These are phyloP conservation scores for Fusarium setosum DNA, from an alignment of 2,329 filamentous ascomycete species.

Conservation along the genomic window DNA sequence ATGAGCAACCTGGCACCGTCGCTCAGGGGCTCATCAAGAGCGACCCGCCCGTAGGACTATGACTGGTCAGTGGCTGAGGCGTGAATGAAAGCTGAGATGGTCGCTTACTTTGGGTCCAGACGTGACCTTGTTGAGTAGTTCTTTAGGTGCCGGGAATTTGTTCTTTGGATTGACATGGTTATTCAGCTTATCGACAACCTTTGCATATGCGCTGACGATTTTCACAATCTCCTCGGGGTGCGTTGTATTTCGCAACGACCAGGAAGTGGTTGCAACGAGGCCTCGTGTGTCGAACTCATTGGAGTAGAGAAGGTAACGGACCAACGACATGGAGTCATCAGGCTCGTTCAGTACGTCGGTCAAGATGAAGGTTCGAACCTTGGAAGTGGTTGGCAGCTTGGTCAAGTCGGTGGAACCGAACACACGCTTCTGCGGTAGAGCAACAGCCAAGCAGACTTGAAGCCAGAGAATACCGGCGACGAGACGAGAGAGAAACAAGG, in stretches of 20 bases:
- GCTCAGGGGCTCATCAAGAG: conserved; percentile 6
- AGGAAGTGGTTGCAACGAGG: conserved; percentile 4
- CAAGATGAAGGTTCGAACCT: conserved; percentile 5
- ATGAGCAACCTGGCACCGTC: neutral
- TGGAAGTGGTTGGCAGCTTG: no score
- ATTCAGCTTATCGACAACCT: conserved; percentile 15
- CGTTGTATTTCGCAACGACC: conserved; percentile 8
- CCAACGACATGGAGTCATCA: conserved; percentile 15
- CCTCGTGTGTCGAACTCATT: conserved; percentile 14
- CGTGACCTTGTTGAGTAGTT: neutral
- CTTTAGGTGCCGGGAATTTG: neutral
- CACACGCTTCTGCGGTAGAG: no score
- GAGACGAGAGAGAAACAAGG: no score
- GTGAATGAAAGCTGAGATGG: fast-evolving
- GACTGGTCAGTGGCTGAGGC: neutral
- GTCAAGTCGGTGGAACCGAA: no score
- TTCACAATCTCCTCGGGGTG: conserved; percentile 9
- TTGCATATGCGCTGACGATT: neutral
- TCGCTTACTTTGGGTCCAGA: neutral
- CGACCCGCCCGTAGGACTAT: conserved; percentile 13
- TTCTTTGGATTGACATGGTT: conserved; percentile 13
- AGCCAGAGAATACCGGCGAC: no score
- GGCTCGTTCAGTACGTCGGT: conserved; percentile 16
- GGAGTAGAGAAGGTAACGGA: conserved; percentile 15
- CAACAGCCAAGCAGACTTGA: no score